Percentiles rank a stretch among this genome's conserved stretches.
Conservation (phyloP, 257 asterid species). For the Nicotiana benthamiana region DNA sequence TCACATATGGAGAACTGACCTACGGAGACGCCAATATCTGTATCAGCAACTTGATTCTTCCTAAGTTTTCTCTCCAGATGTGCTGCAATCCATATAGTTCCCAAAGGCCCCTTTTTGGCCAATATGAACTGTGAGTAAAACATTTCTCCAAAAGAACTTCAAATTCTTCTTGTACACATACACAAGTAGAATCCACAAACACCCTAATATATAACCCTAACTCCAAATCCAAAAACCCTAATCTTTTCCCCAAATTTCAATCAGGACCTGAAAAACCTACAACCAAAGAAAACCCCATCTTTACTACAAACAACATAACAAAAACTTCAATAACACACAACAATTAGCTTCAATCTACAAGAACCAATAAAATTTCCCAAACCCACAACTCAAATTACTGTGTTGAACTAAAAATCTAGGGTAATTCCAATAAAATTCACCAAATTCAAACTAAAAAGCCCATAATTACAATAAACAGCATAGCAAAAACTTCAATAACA, state of each 20-base stretch:
- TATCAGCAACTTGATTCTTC: conserved; percentile 98
- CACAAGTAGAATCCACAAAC: neutral
- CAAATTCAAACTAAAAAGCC: neutral
- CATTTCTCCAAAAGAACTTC: conserved; percentile 35
- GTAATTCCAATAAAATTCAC: neutral
- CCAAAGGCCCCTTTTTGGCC: conserved; percentile 97
- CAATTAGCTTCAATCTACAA: neutral
- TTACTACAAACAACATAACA: neutral
- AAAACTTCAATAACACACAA: neutral
- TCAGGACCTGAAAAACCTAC: conserved; percentile 1
- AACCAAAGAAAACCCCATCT: neutral
- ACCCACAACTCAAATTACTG: neutral
- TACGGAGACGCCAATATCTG: conserved; percentile 94
- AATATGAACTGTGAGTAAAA: conserved; percentile 92
- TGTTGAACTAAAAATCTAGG: neutral
- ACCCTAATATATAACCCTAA: neutral
- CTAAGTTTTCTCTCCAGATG: conserved; percentile 95
- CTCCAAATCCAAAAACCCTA: conserved; percentile 4
- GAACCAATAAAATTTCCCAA: neutral
- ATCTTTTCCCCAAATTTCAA: conserved; percentile 4
- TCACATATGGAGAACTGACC: conserved; percentile 33
- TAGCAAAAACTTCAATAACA: neutral
- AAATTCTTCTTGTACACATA: neutral
- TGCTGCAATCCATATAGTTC: conserved; percentile 98
- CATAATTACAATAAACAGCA: neutral